Evolutionary conservation across 768 basidiomycete species (phyloP), one percentile per base, ranked within the genome.

Genomic region (Tremella fuciformis): DNA sequence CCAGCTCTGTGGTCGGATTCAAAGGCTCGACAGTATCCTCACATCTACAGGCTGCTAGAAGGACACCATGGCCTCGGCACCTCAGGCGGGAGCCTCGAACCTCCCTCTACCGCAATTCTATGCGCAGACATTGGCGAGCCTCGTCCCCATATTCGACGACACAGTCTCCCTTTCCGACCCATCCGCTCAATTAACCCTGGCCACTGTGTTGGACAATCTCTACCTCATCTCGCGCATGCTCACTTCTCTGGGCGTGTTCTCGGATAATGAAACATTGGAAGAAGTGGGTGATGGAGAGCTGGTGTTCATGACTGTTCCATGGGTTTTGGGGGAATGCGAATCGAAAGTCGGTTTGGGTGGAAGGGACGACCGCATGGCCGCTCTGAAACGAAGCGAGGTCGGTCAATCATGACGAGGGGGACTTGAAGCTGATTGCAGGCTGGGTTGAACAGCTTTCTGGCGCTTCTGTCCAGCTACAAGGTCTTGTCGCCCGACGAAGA

Each of bases 261-360:
- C 73, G 15, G 67, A 73, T n/a, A 78, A 78, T 58, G 77, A 78
- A 55, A 29, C 48, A 16, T 51, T 68, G 42, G 77, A 76, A 11
- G 77, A 78, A 55, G 51, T 78, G 16, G 69, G 66, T 8, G 72
- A 76, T 52, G 54, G 60, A 1, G 76, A 76, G 21, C 37, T 78
- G 59, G 69, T 67, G 47, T 78, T 74, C 57, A 73, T 78, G 76
- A 66, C 68, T 50, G 56, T 73, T 0, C 65, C 65, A 13, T 77
- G 75, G 70, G 62, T 76, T 3, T 50, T 70, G 11, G 76, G 67
- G 1, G 73, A 75, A 49, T 67, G 70, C 11, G 72, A 71, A 51
- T 61, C 66, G 9, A 60, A 66, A 51, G 62, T 65, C 13, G 71
- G 68, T 16, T 57, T 70, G 7, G 66, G 66, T 11, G 72, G 73